These are phyloP conservation scores for Xylaria digitata DNA, from an alignment of 2,329 filamentous ascomycete species.

Conservation along the genomic window DNA sequence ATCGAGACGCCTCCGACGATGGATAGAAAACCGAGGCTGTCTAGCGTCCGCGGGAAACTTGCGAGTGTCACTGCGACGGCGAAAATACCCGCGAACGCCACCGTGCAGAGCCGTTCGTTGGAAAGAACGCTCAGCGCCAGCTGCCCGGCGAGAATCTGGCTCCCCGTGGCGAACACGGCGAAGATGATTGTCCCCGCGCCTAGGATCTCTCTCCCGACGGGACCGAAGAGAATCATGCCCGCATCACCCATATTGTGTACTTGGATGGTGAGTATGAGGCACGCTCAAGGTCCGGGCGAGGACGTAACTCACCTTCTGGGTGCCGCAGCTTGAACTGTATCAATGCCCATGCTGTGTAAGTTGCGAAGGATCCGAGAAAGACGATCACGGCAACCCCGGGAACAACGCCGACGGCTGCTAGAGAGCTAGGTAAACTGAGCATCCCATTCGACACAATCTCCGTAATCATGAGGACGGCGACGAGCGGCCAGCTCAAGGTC, in stretches of 20 bases:
- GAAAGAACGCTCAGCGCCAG: conserved; percentile 61
- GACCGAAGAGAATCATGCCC: conserved; percentile 64
- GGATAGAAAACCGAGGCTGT: conserved; percentile 60
- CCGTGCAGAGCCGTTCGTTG: conserved; percentile 59
- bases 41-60: conserved; percentile 62
- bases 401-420: conserved; percentile 63
- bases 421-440: conserved; percentile 62
- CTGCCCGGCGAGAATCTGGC: conserved; percentile 63
- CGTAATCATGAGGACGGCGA: conserved; percentile 65
- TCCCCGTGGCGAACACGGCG: conserved; percentile 62
- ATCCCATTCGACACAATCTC: conserved; percentile 67
- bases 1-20: conserved; percentile 60
- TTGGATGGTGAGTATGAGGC: conserved; percentile 42
- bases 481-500: conserved; percentile 63
- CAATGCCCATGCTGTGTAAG: conserved; percentile 62
- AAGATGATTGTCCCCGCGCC: conserved; percentile 63
- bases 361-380: conserved; percentile 62
- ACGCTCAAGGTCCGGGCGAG: conserved; percentile 36
- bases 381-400: conserved; percentile 63
- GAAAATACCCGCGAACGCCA: conserved; percentile 64
- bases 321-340: conserved; percentile 66
- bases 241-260: conserved; percentile 70
- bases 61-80: conserved; percentile 59
- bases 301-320: conserved; percentile 57
- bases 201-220: conserved; percentile 61